phyloP scores from a whole-genome alignment of 140 eudicot species.

The Stevia rebaudiana region DNA sequence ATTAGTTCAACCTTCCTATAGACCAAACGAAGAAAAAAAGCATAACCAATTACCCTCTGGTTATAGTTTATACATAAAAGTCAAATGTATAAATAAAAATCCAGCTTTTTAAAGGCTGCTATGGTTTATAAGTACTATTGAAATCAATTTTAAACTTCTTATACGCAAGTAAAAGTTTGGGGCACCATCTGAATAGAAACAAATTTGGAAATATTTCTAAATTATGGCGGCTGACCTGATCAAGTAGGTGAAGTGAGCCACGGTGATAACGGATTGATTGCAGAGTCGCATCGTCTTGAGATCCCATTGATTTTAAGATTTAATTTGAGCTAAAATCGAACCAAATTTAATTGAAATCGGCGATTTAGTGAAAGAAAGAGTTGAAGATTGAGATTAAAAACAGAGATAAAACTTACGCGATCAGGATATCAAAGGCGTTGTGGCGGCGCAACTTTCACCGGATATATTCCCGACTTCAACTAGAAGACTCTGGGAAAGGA shows the following conservation, averaged over 20 bases:
- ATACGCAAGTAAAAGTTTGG: neutral
- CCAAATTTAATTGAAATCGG: neutral
- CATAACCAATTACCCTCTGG: neutral
- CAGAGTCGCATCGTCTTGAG: constrained; percentile 35
- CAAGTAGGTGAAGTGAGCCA: constrained; percentile 77
- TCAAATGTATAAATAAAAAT: no score
- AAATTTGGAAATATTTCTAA: neutral
- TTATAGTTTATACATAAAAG: neutral
- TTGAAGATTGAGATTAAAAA: no score
- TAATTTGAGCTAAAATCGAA: neutral
- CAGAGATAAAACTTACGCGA: no score
- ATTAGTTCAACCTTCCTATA: no score
- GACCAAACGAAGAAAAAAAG: no score
- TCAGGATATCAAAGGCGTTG: neutral
- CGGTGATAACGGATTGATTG: constrained; percentile 72
- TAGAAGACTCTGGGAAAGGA: no score
- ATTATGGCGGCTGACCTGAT: constrained; percentile 42
- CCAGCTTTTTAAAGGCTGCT: no score
- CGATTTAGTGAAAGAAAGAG: no score
- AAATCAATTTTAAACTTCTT: neutral
- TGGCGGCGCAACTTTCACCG: neutral
- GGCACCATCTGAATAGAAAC: neutral
- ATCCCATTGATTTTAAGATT: constrained; percentile 4
- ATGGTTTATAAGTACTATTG: neutral
- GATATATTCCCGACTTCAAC: no score